These are phyloP conservation scores for Eucalyptus regnans DNA, from an alignment of 345 rosid species.

Conservation along the genomic window DNA sequence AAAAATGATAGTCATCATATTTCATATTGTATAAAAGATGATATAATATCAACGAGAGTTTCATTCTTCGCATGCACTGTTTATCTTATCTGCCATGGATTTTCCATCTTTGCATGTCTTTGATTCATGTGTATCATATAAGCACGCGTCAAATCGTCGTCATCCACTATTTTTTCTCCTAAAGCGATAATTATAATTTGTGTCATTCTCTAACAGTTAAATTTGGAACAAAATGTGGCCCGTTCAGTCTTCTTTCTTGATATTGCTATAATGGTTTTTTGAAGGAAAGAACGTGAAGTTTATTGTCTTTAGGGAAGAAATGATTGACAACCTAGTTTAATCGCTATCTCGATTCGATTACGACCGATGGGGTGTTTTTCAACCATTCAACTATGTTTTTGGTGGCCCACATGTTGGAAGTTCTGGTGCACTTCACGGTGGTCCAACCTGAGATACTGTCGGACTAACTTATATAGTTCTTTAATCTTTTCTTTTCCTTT, in stretches of 20 bases:
- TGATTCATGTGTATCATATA: neutral
- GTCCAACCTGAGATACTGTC: neutral
- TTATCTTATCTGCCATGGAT: neutral
- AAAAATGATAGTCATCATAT: neutral
- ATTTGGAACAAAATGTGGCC: neutral
- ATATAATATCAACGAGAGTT: neutral
- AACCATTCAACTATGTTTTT: neutral
- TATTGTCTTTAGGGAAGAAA: neutral
- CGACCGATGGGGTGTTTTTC: neutral
- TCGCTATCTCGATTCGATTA: neutral
- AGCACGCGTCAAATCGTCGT: neutral
- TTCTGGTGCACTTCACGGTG: neutral
- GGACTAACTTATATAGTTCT: neutral
- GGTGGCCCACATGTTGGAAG: neutral
- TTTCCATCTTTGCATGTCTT: neutral
- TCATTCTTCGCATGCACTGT: neutral
- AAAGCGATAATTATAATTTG: no score
- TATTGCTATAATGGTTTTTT: neutral
- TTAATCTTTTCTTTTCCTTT: neutral
- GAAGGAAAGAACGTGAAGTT: neutral
- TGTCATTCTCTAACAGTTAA: neutral
- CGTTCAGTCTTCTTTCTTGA: neutral
- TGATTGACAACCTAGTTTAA: neutral
- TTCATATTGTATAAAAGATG: neutral
- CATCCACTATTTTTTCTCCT: no score